Evolutionary conservation across 1,139 yeast genomes (phyloP), one percentile per base, ranked within the genome.

Genomic region (Maudiozyma humilis): DNA sequence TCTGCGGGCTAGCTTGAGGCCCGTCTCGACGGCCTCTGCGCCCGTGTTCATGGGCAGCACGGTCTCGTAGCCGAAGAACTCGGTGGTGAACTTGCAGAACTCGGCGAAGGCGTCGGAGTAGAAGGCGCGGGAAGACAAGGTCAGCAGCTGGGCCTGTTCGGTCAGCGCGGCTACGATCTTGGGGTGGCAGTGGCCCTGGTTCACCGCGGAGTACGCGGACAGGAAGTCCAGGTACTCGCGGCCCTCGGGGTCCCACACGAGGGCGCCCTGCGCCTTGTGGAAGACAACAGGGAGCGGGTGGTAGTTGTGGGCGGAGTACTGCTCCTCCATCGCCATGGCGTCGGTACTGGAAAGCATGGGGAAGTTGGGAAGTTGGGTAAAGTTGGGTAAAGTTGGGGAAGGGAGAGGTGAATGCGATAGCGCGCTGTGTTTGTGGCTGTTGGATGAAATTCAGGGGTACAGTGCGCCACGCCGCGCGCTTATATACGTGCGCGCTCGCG

Each of bases 161-260:
- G 79, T 73, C 50, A 91, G 73, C 2, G 98, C 97, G 40, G 68
- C 73, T 49, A 91, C 74, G 62, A 89, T 89, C 67, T 85, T 82
- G 47, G 97, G 97, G 64, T 89, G 97, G 67, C 96, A 89, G 65
- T 89, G 98, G 47, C 98, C 98, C 67, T 91, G 97, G 71, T 91
- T 91, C 34, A 91, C 96, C 12, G 98, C 97, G 32, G 96, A 87
- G 68, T 89, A 89, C 7, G 97, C 96, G 29, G 93, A 82, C 52
- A 88, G 70, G 62, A 88, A 88, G 65, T 88, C 97, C 53, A 88
- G 70, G 64, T 84, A 84, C 60, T 83, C 87, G 19, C 66, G 82
- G 50, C 96, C 96, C 67, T 89, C 97, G 12, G 97, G 96, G 62
- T 91, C 97, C 96, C 96, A 89, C 32, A 91, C 96, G 52, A 85